Conservation (phyloP, 2,329 filamentous ascomycete genomes). For the Ceratocystiopsis brevicomis region DNA sequence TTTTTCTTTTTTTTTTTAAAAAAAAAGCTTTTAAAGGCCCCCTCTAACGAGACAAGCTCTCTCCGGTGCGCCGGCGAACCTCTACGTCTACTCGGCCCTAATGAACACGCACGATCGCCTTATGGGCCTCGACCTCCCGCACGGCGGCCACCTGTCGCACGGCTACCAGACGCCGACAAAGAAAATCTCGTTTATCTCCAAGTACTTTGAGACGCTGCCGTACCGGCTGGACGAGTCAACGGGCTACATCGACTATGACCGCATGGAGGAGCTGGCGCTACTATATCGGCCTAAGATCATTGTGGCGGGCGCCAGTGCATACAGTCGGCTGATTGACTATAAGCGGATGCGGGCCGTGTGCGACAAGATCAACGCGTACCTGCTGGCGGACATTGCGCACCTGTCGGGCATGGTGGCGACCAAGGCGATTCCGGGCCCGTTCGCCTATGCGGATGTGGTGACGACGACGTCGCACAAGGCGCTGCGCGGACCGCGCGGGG, state of each 20-base stretch:
- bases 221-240: conserved; percentile 84
- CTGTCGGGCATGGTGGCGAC: conserved; percentile 88
- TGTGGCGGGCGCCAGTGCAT: conserved; percentile 85
- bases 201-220: conserved; percentile 95
- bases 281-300: conserved; percentile 92
- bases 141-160: conserved; percentile 89
- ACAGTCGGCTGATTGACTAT: conserved; percentile 93
- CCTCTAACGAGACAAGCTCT: conserved; percentile 34
- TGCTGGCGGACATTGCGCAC: conserved; percentile 92
- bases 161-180: conserved; percentile 89
- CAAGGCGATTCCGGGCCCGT: conserved; percentile 78
- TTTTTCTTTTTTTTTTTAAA: not conserved
- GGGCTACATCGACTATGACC: conserved; percentile 86
- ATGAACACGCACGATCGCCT: conserved; percentile 84
- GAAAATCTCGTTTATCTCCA: conserved; percentile 96
- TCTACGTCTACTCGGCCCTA: conserved; percentile 89
- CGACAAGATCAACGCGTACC: conserved; percentile 80
- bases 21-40: too few relatives aligned
- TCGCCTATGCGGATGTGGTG: conserved; percentile 78
- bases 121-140: conserved; percentile 92
- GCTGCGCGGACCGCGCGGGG: conserved; percentile 79
- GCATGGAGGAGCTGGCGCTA: conserved; percentile 68
- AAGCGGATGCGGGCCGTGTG: conserved; percentile 76
- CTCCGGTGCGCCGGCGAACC: conserved; percentile 55
- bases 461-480: conserved; percentile 98